Evolutionary conservation across 1,284 basidiomycete genomes (phyloP), one percentile per base, ranked within the genome.

Genomic region (Grifola frondosa): DNA sequence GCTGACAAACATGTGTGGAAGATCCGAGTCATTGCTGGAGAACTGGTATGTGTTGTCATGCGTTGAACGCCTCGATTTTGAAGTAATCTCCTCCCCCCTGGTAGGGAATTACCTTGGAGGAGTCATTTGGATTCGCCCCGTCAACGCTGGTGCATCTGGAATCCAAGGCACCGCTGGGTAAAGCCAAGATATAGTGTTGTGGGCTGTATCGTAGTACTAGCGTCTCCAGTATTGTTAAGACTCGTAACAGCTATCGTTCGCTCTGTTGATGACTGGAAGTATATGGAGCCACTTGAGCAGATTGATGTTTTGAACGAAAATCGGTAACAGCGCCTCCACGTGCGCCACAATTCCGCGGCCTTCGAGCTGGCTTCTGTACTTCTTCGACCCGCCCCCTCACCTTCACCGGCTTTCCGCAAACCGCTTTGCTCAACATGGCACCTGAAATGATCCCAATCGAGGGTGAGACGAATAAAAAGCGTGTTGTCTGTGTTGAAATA

Each of bases 71-170:
- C 12, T 16, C 3, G 40, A 33, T 39, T 53, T 50, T 42, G 16
- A 46, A 71, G 25, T 24, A 37, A 31, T 46, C 30, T n/a, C n/a
- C n/a, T n/a, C n/a, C n/a, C n/a, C n/a, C n/a, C n/a, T n/a, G 16
- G 37, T 46, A 91, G 88, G 76, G 73, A 23, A 75, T 90, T 37
- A 66, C 70, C 50, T 62, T 89, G 41, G 75, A 80, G 24, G 80
- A 84, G 4, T 80, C 87, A 43, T 90, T 91, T 59, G 88, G 88
- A 11, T 84, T 88, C 56, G 88, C 88, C 4, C 88, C 88, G 0
- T 91, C 88, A 5, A 91, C 88, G 10, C 64, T 91, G 20, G 77
- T 88, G 6, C 74, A 86, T 62, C 45, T 79, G 66, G 81, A 81
- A 23, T 64, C 60, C 42, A 67, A 71, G 10, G 66, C 63, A 4